A percentile compares a stretch with the other conserved stretches of the same genome.
These are phyloP conservation scores for Boechera divaricarpa DNA, from an alignment of 345 rosid genomes.

Conservation along the genomic window DNA sequence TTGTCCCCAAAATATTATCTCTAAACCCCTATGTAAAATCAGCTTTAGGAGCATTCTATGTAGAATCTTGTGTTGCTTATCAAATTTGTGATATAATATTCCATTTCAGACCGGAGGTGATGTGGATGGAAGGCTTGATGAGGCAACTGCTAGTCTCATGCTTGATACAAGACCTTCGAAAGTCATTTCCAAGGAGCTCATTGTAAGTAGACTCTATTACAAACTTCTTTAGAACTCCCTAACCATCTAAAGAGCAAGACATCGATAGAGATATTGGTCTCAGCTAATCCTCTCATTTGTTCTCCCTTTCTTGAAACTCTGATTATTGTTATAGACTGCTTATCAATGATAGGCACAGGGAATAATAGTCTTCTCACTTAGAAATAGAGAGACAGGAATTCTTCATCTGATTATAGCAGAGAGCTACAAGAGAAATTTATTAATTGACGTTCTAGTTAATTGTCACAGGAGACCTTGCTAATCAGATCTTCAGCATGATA, in stretches of 20 bases:
- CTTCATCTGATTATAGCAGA: no score
- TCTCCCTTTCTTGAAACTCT: neutral
- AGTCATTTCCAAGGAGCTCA: constrained; percentile 89
- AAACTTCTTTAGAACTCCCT: constrained; percentile 28
- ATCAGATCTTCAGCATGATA: no score
- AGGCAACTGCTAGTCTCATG: constrained; percentile 85
- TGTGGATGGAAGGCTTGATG: constrained; percentile 87
- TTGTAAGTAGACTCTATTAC: constrained; percentile 64
- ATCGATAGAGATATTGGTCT: constrained; percentile 3
- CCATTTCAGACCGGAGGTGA: constrained; percentile 70
- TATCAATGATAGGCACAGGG: neutral
- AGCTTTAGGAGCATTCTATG: neutral
- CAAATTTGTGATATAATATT: constrained; percentile 24
- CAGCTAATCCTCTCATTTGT: constrained; percentile 6
- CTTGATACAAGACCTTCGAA: constrained; percentile 94
- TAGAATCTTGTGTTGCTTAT: constrained; percentile 35
- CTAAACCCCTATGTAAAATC: neutral
- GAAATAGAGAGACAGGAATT: constrained; percentile 5
- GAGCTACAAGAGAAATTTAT: no score
- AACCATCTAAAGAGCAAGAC: constrained; percentile 11
- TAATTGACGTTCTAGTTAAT: no score
- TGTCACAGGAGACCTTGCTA: no score
- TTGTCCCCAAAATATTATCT: neutral
- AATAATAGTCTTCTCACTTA: neutral
- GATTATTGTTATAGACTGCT: neutral